Evolutionary conservation across 2,329 filamentous ascomycete genomes (phyloP).

Genomic region (Colletotrichum sp.): DNA sequence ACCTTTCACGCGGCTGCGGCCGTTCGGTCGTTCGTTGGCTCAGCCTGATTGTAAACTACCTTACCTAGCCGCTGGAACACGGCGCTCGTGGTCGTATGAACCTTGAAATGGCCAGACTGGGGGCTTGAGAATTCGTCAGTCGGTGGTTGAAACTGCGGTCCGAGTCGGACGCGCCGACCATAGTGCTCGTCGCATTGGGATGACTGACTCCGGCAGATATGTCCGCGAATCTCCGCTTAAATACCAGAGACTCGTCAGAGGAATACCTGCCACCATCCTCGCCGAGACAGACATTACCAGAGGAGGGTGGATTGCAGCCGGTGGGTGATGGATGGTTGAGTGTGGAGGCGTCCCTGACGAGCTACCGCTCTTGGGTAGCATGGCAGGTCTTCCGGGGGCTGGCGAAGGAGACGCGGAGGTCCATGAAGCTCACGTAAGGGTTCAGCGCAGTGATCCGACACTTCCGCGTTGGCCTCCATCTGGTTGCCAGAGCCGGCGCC

Average conservation of each 20-base stretch:
- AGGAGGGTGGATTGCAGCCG: not conserved
- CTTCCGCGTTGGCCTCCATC: slow-evolving; percentile 13
- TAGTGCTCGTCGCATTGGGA: not conserved
- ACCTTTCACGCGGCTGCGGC: not conserved
- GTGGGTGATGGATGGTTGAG: not conserved
- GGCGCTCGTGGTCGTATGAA: not conserved
- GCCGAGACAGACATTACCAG: not conserved
- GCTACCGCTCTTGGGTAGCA: not conserved
- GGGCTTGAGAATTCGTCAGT: not conserved
- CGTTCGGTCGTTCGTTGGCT: not conserved
- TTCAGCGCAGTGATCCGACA: slow-evolving; percentile 1
- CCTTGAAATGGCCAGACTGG: not conserved
- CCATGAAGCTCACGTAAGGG: not conserved
- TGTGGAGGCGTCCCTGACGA: not conserved
- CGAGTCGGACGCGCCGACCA: not conserved
- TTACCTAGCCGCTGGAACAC: not conserved
- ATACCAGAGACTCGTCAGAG: not conserved
- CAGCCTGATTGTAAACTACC: not conserved
- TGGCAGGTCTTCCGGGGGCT: not conserved
- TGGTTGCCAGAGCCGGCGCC: not conserved
- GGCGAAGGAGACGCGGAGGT: not conserved
- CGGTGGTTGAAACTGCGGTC: not conserved
- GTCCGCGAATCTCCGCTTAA: not conserved
- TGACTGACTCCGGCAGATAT: not conserved
- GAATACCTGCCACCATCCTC: not conserved